phyloP scores from a whole-genome alignment of 1,139 yeast species.

The Diutina mesorugosa region DNA sequence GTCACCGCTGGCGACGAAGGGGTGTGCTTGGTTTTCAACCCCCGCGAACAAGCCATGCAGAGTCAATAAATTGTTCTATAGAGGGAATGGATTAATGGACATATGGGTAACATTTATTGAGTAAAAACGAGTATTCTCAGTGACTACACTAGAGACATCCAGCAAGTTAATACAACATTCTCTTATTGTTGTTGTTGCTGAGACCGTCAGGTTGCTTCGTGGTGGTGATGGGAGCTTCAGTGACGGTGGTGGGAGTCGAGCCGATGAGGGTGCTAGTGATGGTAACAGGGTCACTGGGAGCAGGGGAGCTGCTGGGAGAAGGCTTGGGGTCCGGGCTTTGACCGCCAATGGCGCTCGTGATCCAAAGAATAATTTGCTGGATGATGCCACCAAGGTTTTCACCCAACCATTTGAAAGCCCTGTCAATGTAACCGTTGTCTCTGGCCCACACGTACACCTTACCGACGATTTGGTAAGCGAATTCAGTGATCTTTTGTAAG shows the following conservation, averaged over 20 bases:
- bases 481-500: neutral
- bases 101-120: neutral
- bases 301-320: neutral
- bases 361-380: neutral
- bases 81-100: neutral
- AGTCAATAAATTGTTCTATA: neutral
- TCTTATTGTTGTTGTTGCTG: neutral
- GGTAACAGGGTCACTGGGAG: neutral
- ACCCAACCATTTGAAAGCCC: neutral
- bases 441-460: neutral
- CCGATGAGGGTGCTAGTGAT: neutral
- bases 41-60: neutral
- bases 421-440: neutral
- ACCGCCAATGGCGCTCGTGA: neutral
- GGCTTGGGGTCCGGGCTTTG: neutral
- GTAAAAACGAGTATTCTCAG: neutral
- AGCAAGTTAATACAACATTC: neutral
- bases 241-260: neutral
- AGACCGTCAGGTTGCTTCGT: neutral
- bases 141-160: neutral
- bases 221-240: neutral
- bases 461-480: neutral
- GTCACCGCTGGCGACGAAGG: constrained; percentile 98
- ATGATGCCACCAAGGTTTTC: neutral
- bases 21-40: constrained; percentile 61